These are phyloP conservation scores for Umbelopsis sp. DNA, from an alignment of 192 early-diverging fungal species.

Conservation along the genomic window DNA sequence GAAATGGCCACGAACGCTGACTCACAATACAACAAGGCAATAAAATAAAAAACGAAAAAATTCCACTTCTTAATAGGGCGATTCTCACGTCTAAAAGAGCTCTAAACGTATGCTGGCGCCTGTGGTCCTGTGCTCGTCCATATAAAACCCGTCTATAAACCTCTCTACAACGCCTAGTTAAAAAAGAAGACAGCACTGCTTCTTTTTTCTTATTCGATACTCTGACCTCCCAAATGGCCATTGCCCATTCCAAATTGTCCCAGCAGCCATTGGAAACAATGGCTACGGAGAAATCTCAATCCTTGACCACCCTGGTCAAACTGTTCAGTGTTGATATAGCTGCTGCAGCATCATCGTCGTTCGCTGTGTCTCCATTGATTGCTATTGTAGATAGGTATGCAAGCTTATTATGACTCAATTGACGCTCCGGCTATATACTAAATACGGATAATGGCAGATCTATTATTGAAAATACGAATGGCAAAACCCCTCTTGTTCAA, in stretches of 20 bases:
- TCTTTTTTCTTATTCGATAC: too few species aligned
- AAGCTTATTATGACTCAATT: background rate
- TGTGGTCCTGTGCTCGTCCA: constrained; percentile 20
- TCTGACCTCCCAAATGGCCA: background rate
- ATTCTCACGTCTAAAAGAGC: constrained; percentile 19
- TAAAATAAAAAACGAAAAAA: constrained; percentile 1
- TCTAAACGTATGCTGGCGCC: constrained; percentile 18
- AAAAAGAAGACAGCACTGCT: background rate
- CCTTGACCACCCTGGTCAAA: constrained; percentile 5
- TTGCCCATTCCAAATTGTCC: constrained; percentile 13
- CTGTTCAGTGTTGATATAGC: constrained; percentile 41
- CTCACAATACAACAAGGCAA: constrained; percentile 9
- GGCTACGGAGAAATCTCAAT: constrained; percentile 21
- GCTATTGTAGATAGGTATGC: constrained; percentile 49
- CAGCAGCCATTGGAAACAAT: constrained; percentile 12
- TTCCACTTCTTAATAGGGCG: background rate
- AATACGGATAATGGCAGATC: constrained; percentile 32
- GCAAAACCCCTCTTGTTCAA: constrained; percentile 31
- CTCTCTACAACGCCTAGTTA: background rate
- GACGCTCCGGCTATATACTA: background rate
- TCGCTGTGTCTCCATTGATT: constrained; percentile 47
- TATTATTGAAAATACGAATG: constrained; percentile 51
- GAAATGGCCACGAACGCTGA: constrained; percentile 10
- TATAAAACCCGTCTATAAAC: constrained; percentile 17
- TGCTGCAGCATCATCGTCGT: constrained; percentile 39